Base-by-base conservation (phyloP, 2,329 filamentous ascomycete genomes). In the Ophiostoma novo-ulmi region DNA sequence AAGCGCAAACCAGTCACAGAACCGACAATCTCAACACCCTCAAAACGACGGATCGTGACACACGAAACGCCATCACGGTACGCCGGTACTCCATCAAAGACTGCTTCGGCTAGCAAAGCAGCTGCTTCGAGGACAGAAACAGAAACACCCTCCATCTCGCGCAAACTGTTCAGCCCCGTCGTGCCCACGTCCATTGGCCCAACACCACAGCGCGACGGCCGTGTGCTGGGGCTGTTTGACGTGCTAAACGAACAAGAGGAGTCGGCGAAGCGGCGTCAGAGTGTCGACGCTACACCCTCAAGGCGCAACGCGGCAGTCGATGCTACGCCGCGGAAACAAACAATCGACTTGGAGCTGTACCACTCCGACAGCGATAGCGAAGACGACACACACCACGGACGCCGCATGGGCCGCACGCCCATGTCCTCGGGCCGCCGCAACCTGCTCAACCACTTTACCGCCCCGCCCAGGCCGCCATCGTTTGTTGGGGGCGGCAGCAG, bases 151-250 rank as follows among this genome's bases (percentile, higher is more conserved):
- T 85, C 84, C 1, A 81, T 84, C 63, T 82, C 84, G 52, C 82
- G 87, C 39, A 87, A 84, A 71, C 81, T 89, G 6, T 90, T 89
- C 76, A 88, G 86, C 71, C 86, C 88, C 1, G 80, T 80, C 0
- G 82, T 84, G 13, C 86, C 87, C 2, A 88, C 86, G 5, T 85
- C 84, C 0, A 85, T 95, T 72, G 91, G 91, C 2, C 92, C 92
- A 1, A 95, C 92, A 14, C 92, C 92, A 3, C 92, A 94, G 76
- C 88, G 88, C 73, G 90, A 94, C 77, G 92, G 92, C 38, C 87
- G 87, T 26, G 89, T 93, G 0, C 82, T 95, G 2, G 91, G 92
- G 5, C 80, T 95, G 22, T 95, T 95, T 77, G 92, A 94, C 76
- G 80, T 91, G 13, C 80, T 93, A 8, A 80, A 82, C 36, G 83